Evolutionary conservation across 129 eudicot genomes (phyloP).

Genomic region (Tanacetum coccineum): DNA sequence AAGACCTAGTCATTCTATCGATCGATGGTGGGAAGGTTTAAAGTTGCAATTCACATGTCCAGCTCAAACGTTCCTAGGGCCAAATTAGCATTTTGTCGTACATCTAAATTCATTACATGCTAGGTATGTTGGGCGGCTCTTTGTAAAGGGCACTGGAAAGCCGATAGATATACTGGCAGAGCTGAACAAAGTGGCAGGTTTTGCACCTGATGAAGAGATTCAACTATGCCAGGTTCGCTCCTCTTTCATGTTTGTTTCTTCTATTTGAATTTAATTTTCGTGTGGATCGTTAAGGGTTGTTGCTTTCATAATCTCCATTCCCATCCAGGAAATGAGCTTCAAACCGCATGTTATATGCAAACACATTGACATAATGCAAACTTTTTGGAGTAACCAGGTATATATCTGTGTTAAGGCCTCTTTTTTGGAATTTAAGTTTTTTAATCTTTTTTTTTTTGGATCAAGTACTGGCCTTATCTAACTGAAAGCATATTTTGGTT

Average conservation of each 20-base stretch:
- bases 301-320: background rate
- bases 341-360: background rate
- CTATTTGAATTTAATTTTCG: background rate
- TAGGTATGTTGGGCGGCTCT: conserved; percentile 71
- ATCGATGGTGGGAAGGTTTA: too few relatives aligned
- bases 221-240: background rate
- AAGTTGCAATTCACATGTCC: too few relatives aligned
- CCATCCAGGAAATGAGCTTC: background rate
- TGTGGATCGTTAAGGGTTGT: background rate
- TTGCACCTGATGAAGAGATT: background rate
- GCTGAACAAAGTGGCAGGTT: background rate
- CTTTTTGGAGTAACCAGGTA: background rate
- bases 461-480: background rate
- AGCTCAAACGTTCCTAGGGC: too few relatives aligned
- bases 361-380: background rate
- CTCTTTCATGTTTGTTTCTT: background rate
- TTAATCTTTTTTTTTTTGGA: background rate
- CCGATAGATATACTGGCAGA: background rate
- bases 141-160: conserved; percentile 18
- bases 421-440: background rate
- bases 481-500: background rate
- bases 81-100: too few relatives aligned
- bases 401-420: background rate
- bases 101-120: background rate
- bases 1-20: too few relatives aligned